Evolutionary conservation across 306 rosid genomes (phyloP).

Genomic region (Gastrolobium villosum): DNA sequence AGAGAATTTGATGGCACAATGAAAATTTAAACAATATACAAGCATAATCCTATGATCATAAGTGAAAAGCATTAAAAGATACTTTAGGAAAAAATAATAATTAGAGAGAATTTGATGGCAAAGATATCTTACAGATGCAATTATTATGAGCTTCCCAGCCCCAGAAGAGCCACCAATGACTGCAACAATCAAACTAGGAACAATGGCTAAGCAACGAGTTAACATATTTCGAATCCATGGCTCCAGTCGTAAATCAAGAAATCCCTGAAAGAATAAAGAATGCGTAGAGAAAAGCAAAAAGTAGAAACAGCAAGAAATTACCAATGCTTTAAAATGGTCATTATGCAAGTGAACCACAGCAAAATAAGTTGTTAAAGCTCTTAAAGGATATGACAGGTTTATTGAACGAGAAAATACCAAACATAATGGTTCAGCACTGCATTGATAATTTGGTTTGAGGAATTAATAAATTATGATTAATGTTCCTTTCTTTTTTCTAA

Average conservation of each 20-base stretch:
- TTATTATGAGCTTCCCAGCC: constrained; percentile 92
- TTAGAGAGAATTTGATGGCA: constrained; percentile 26
- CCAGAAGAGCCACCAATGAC: constrained; percentile 93
- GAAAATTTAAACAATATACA: constrained; percentile 16
- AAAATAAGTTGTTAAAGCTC: constrained; percentile 1
- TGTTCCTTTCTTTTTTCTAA: background rate
- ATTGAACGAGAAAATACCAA: constrained; percentile 26
- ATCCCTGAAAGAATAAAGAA: constrained; percentile 66
- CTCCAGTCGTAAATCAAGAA: constrained; percentile 79
- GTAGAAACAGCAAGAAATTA: constrained; percentile 23
- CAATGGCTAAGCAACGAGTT: constrained; percentile 91
- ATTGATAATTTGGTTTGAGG: constrained; percentile 29
- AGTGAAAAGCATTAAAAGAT: constrained; percentile 16
- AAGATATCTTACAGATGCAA: constrained; percentile 83
- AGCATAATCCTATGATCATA: background rate
- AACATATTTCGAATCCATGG: constrained; percentile 91
- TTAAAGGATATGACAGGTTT: constrained; percentile 34
- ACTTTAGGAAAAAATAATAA: constrained; percentile 12
- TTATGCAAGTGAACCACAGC: constrained; percentile 9
- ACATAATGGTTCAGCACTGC: constrained; percentile 1
- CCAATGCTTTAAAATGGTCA: constrained; percentile 12
- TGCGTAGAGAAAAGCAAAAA: background rate
- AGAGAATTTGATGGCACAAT: too few relatives aligned
- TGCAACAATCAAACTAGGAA: constrained; percentile 92
- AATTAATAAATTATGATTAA: constrained; percentile 34